Evolutionary conservation across 768 basidiomycete species (phyloP).

Genomic region (Candolleomyces eurysporus): DNA sequence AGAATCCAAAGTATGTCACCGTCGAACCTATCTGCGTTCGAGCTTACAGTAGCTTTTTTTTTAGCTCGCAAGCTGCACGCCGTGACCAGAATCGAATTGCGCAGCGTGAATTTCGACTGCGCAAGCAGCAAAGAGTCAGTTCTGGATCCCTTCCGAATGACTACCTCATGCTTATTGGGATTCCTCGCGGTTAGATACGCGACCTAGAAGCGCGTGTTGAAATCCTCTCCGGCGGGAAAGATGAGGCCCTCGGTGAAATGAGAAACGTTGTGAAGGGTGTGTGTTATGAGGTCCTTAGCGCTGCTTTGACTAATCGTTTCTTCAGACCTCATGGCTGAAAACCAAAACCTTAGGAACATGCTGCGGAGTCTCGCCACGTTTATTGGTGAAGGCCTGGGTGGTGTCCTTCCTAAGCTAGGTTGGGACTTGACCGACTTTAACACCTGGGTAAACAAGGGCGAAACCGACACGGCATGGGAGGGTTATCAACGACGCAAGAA

Average conservation of each 20-base stretch:
- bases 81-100: slow-evolving; percentile 91
- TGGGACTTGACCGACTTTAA: slow-evolving; percentile 79
- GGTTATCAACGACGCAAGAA: slow-evolving; percentile 77
- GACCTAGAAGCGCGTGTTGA: slow-evolving; percentile 96
- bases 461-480: slow-evolving; percentile 93
- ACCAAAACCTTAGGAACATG: slow-evolving; percentile 77
- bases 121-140: slow-evolving; percentile 84
- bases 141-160: not conserved
- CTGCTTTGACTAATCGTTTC: slow-evolving; percentile 6
- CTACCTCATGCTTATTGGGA: not conserved
- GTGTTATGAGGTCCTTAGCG: slow-evolving; percentile 11
- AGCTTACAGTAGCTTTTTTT: slow-evolving; percentile 12
- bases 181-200: slow-evolving; percentile 62
- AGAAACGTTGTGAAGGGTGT: slow-evolving; percentile 76
- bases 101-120: slow-evolving; percentile 86
- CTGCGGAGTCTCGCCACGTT: slow-evolving; percentile 75
- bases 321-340: slow-evolving; percentile 85
- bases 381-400: slow-evolving; percentile 85
- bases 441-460: slow-evolving; percentile 77
- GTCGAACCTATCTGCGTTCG: not conserved
- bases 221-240: slow-evolving; percentile 87
- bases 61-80: slow-evolving; percentile 82
- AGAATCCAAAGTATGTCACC: slow-evolving; percentile 76
- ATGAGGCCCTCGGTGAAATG: slow-evolving; percentile 84
- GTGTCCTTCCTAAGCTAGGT: slow-evolving; percentile 73